phyloP scores from a whole-genome alignment of 2,329 filamentous ascomycete species.

The Rhynchosporium agropyri region DNA sequence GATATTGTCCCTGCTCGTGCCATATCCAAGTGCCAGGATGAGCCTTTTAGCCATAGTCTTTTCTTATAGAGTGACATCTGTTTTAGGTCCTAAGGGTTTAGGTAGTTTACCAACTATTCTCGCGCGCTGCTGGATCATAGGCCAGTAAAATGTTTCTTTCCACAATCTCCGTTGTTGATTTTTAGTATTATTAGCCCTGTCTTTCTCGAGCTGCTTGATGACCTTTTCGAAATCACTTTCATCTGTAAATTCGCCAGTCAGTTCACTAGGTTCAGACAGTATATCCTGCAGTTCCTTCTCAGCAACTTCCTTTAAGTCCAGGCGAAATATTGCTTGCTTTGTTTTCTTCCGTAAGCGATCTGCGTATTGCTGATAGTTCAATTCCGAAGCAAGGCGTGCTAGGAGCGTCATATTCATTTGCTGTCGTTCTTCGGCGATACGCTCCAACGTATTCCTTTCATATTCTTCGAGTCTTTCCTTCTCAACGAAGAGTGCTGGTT shows the following conservation, averaged over 20 bases:
- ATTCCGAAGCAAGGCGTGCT: too few species aligned
- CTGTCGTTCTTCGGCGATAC: too few species aligned
- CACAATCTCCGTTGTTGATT: conserved; percentile 19
- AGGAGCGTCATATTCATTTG: too few species aligned
- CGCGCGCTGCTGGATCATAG: conserved; percentile 29
- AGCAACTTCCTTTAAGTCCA: neutral
- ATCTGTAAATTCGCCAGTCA: conserved; percentile 21
- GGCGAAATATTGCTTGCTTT: neutral
- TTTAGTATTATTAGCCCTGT: conserved; percentile 24
- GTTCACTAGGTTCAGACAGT: conserved; percentile 23
- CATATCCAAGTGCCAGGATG: conserved; percentile 21
- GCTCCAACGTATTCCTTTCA: too few species aligned
- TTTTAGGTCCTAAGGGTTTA: conserved; percentile 20
- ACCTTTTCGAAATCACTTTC: conserved; percentile 18
- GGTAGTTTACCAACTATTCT: conserved; percentile 30
- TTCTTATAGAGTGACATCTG: conserved; percentile 28
- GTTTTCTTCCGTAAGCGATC: neutral
- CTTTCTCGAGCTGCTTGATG: conserved; percentile 27
- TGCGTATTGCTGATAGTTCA: neutral
- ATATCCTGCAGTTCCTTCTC: conserved; percentile 1
- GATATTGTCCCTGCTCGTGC: conserved; percentile 23
- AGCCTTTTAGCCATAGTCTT: conserved; percentile 26
- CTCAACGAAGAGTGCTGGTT: too few species aligned
- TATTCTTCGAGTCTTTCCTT: too few species aligned
- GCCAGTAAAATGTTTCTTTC: conserved; percentile 33